Base-by-base conservation (phyloP, 106 monocot genomes). In the Dendrobium chrysotoxum region DNA sequence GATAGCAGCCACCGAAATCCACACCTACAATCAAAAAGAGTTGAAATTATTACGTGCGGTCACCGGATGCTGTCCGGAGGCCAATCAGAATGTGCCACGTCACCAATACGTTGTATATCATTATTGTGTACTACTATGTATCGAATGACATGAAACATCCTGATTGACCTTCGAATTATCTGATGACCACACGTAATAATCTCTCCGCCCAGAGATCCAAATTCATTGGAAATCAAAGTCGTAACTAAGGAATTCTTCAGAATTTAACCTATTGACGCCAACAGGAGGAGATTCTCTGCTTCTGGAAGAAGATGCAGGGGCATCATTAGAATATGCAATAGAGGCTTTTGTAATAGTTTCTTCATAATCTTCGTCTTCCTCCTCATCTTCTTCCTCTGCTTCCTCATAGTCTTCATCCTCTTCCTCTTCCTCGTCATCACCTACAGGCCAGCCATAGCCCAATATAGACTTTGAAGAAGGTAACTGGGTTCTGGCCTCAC, bases 401-500 rank as follows among this genome's bases (percentile, higher is more conserved):
- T 1, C 61, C 21, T 79, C 38, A 9, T 21, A 7, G 8, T 47
- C 80, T 4, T 70, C 42, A 4, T 80, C 20, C 18, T 78, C 40
- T 4, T 79, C 54, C 25, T 61, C 38, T 18, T 57, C 78, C 7
- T 35, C 42, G 20, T 26, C 77, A 1, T 39, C 30, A 31, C 12
- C 80, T 30, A 28, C 79, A 10, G 57, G 77, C 84, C 76, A 80
- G 10, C 67, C 80, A 16, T 81, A 77, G 67, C 85, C 81, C 1
- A 53, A 31, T 5, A 72, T 40, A 18, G 67, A 35, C 70, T 23
- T 30, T 1, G 77, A 77, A 11, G 76, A 64, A 0, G 76, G 81
- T 16, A 31, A 65, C 1, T 41, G 46, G 28, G 9, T 72, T 53
- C 85, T 66, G 18, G 85, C 85, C 41, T 85, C 81, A 3, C n/a